These are phyloP conservation scores for Drosera spatulata DNA, from an alignment of 179 eudicot genomes.

Conservation along the genomic window DNA sequence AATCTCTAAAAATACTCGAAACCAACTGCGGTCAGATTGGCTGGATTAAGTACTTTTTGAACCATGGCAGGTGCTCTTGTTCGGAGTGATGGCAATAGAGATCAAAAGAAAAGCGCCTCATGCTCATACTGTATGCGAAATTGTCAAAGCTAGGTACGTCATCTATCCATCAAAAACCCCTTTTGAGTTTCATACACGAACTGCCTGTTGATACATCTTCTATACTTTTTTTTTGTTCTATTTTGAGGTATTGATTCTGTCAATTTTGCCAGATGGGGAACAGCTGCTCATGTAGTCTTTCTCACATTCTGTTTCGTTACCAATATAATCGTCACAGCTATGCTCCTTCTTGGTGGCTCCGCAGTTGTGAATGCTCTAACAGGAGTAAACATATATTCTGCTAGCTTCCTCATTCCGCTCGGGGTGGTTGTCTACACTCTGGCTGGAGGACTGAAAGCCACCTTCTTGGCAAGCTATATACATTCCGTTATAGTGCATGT, in stretches of 20 bases:
- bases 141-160: constrained; percentile 72
- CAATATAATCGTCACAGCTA: constrained; percentile 88
- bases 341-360: constrained; percentile 98
- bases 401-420: constrained; percentile 84
- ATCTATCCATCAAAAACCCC: neutral
- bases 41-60: neutral
- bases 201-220: too few species aligned
- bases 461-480: constrained; percentile 90
- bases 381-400: constrained; percentile 84
- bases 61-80: constrained; percentile 58
- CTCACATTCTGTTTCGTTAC: constrained; percentile 81
- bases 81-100: constrained; percentile 91
- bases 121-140: constrained; percentile 96
- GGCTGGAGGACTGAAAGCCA: constrained; percentile 91
- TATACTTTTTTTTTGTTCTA: too few species aligned
- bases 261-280: constrained; percentile 73
- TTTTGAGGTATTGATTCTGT: neutral
- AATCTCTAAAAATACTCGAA: too few species aligned
- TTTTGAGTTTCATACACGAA: too few species aligned
- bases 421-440: constrained; percentile 87
- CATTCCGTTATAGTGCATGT: constrained; percentile 90
- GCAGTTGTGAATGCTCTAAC: constrained; percentile 96
- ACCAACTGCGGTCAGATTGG: too few species aligned
- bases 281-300: constrained; percentile 74
- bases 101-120: constrained; percentile 97